These are phyloP conservation scores for Boletellus sp. DNA, from an alignment of 768 basidiomycete species.

Conservation along the genomic window DNA sequence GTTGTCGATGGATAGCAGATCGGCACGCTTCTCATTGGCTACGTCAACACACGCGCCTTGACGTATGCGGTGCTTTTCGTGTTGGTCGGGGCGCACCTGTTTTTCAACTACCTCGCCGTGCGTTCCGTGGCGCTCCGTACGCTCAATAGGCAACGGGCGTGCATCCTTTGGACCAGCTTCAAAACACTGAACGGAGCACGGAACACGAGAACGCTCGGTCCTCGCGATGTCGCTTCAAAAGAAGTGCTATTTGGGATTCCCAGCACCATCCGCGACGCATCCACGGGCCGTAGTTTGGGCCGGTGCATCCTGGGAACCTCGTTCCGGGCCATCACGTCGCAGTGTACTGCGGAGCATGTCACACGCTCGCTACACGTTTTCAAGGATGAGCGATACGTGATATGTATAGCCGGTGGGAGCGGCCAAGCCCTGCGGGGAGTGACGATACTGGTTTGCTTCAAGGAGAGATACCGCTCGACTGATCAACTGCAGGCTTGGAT, in stretches of 20 bases:
- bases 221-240: slow-evolving; percentile 35
- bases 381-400: slow-evolving; percentile 44
- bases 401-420: slow-evolving; percentile 41
- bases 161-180: slow-evolving; percentile 45
- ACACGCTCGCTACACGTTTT: slow-evolving; percentile 38
- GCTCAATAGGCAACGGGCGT: slow-evolving; percentile 57
- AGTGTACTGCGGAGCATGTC: slow-evolving; percentile 13
- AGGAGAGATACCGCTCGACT: slow-evolving; percentile 41
- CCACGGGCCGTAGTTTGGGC: slow-evolving; percentile 37
- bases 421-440: neutral
- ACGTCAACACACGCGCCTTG: slow-evolving; percentile 42
- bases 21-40: slow-evolving; percentile 56
- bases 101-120: slow-evolving; percentile 59
- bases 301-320: slow-evolving; percentile 50
- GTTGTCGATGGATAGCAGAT: slow-evolving; percentile 36
- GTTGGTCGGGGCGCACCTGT: slow-evolving; percentile 52
- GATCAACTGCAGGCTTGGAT: slow-evolving; percentile 60
- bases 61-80: slow-evolving; percentile 51
- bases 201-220: slow-evolving; percentile 26
- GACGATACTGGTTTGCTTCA: slow-evolving; percentile 46
- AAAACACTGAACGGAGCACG: slow-evolving; percentile 7
- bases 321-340: slow-evolving; percentile 27
- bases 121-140: slow-evolving; percentile 53
- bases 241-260: slow-evolving; percentile 47
- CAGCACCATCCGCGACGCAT: slow-evolving; percentile 36